Conservation (phyloP, 305 asterid species). For the Fraxinus angustifolia region DNA sequence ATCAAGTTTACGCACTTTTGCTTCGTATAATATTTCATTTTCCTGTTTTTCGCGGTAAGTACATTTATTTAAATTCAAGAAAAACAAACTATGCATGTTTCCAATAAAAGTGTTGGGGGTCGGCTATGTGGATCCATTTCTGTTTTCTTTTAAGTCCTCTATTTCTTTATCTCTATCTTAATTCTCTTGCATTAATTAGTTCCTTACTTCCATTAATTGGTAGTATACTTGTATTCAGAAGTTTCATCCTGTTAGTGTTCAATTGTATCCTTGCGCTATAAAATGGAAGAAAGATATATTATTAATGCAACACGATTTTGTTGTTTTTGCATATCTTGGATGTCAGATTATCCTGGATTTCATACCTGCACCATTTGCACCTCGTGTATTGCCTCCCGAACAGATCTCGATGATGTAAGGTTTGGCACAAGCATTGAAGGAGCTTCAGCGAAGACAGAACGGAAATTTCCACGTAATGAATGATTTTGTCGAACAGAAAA, state of each 20-base stretch:
- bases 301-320: background rate
- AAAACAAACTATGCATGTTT: background rate
- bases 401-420: slow-evolving; percentile 76
- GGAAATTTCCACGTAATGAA: slow-evolving; percentile 42
- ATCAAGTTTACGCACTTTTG: background rate
- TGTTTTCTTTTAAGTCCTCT: background rate
- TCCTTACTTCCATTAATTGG: background rate
- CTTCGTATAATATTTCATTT: background rate
- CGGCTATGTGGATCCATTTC: background rate
- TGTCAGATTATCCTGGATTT: background rate
- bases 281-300: background rate
- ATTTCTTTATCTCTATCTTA: background rate
- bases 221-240: background rate
- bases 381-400: slow-evolving; percentile 79
- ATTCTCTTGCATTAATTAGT: background rate
- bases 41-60: background rate
- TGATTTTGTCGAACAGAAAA: slow-evolving; percentile 42
- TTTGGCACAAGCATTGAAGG: slow-evolving; percentile 59
- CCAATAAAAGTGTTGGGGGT: background rate
- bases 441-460: slow-evolving; percentile 45
- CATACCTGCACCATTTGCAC: slow-evolving; percentile 93
- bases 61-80: background rate
- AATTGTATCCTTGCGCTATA: background rate
- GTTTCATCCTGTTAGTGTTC: background rate
- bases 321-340: background rate